A percentile compares a stretch with the other conserved stretches of the same genome.
Evolutionary conservation across 495 filamentous ascomycete genomes (phyloP).

Genomic region (Opeltia flavorubescens): DNA sequence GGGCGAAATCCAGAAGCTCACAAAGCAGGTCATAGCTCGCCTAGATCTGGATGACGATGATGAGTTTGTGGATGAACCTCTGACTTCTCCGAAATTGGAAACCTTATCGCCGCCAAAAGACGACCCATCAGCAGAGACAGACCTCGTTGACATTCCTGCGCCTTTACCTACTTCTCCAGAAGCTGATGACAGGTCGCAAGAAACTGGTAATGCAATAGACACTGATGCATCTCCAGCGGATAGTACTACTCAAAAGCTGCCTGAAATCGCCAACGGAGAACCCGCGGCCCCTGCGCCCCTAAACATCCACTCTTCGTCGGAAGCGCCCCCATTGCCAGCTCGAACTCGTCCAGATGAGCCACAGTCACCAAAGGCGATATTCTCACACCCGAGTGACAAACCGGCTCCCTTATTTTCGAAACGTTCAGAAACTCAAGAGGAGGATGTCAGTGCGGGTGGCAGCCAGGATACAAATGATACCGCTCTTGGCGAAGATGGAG

Average conservation of each 20-base stretch:
- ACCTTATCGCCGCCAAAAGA: constrained; percentile 23
- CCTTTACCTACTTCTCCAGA: constrained; percentile 33
- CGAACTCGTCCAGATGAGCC: constrained; percentile 11
- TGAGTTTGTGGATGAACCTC: constrained; percentile 57
- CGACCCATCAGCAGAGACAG: constrained; percentile 11
- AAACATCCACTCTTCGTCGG: not conserved
- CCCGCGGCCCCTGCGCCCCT: constrained; percentile 1
- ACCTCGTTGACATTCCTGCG: constrained; percentile 3
- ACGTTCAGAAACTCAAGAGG: constrained; percentile 12
- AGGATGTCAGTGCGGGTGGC: constrained; percentile 10
- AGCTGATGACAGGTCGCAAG: constrained; percentile 34
- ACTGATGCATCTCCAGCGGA: constrained; percentile 25
- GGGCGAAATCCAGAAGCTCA: constrained; percentile 3
- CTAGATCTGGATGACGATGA: constrained; percentile 44
- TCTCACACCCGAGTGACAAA: constrained; percentile 48
- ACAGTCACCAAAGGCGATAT: constrained; percentile 17
- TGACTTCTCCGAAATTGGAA: constrained; percentile 41
- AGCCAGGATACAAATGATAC: constrained; percentile 18
- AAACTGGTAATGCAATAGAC: constrained; percentile 38
- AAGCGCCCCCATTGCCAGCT: constrained; percentile 15
- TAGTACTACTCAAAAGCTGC: constrained; percentile 4
- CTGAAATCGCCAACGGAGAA: constrained; percentile 1
- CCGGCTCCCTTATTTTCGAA: constrained; percentile 50
- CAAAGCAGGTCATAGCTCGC: constrained; percentile 9
- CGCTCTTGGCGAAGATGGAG: constrained; percentile 17